Evolutionary conservation across 2,329 filamentous ascomycete species (phyloP).

Genomic region (Trichoderma citrinoviride): DNA sequence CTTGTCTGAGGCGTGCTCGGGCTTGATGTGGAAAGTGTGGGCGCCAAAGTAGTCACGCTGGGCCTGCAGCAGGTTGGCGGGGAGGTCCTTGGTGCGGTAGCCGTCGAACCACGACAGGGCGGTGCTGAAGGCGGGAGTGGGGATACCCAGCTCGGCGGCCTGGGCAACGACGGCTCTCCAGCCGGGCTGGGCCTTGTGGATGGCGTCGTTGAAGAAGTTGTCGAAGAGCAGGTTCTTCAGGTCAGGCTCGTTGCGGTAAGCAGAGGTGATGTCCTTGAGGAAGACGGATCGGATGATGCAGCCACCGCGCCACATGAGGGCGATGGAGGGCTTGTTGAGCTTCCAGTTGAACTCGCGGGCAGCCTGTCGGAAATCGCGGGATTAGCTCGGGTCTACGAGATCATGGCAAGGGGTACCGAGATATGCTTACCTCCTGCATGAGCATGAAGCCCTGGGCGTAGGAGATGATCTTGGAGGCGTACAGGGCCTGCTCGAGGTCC

Average conservation of each 20-base stretch:
- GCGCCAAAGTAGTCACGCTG: conserved; percentile 99
- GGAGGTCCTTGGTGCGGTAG: conserved; percentile 94
- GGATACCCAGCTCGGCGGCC: conserved; percentile 90
- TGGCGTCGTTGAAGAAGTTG: conserved; percentile 99
- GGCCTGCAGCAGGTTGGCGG: conserved; percentile 96
- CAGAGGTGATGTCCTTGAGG: conserved; percentile 98
- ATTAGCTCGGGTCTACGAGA: conserved; percentile 4
- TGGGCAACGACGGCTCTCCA: conserved; percentile 92
- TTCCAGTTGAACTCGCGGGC: conserved; percentile 97
- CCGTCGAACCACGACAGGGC: conserved; percentile 98
- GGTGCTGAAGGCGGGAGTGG: conserved; percentile 93
- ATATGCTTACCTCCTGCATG: conserved; percentile 76
- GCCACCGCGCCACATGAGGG: conserved; percentile 99
- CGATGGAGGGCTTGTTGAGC: conserved; percentile 99
- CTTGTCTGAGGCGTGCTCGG: conserved; percentile 70
- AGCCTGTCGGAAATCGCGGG: conserved; percentile 54
- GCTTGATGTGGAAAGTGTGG: conserved; percentile 87
- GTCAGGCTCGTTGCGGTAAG: conserved; percentile 90
- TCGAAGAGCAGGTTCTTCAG: conserved; percentile 98
- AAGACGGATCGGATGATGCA: conserved; percentile 99
- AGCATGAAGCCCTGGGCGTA: conserved; percentile 99
- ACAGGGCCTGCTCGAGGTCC: conserved; percentile 97
- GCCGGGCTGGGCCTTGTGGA: conserved; percentile 90
- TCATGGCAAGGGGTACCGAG: neutral
- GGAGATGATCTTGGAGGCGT: conserved; percentile 99